Conservation (phyloP, 345 rosid species). For the Psidium guajava region DNA sequence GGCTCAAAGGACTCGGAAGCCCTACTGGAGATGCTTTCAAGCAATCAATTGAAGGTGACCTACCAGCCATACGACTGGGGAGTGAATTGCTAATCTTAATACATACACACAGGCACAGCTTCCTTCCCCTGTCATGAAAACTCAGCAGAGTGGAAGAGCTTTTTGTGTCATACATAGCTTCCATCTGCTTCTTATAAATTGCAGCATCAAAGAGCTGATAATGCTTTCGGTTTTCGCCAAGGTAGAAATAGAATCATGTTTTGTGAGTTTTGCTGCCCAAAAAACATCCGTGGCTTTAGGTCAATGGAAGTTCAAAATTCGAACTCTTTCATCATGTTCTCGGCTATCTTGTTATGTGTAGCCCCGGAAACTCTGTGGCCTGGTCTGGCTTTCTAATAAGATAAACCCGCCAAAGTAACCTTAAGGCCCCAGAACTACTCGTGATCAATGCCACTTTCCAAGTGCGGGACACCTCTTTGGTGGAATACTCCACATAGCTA, state of each 20-base stretch:
- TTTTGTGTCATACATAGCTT: not conserved
- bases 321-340: not conserved
- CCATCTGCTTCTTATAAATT: not conserved
- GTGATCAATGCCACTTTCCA: not conserved
- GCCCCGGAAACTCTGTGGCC: not conserved
- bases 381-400: not conserved
- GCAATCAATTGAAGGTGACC: conserved; percentile 50
- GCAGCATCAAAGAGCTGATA: not conserved
- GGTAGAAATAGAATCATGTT: not conserved
- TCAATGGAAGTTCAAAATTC: not conserved
- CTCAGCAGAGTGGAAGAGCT: not conserved
- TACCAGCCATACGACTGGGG: conserved; percentile 81
- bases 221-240: not conserved
- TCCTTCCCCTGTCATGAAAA: not conserved
- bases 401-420: not conserved
- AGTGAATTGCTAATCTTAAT: conserved; percentile 35
- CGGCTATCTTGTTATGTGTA: not conserved
- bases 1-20: conserved; percentile 51
- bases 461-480: not conserved
- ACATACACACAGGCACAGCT: not conserved
- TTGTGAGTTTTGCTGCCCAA: not conserved
- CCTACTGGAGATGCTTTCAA: conserved; percentile 51
- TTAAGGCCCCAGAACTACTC: not conserved
- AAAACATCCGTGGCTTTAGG: not conserved
- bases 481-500: accelerated